Evolutionary conservation across 371 early-diverging fungal species (phyloP), one percentile per base, ranked within the genome.

Genomic region (Saksenaea oblongispora): DNA sequence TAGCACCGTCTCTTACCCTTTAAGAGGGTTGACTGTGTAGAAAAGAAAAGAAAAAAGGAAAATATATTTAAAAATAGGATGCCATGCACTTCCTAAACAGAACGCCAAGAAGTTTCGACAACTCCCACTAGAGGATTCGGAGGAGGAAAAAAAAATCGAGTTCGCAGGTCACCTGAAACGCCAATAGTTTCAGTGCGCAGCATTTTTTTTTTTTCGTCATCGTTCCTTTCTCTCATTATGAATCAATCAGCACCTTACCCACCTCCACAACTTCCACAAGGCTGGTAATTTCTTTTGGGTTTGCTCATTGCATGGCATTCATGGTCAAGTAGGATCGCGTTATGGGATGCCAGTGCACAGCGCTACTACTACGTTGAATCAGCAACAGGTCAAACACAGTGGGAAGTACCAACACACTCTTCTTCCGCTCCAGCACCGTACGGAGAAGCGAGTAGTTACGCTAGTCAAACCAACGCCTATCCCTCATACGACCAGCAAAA

Each of bases 331-430:
- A 76, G 79, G 79, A 54, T 73, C 17, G 75, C 74, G 26, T 59
- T 75, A 26, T 79, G 80, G 80, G 80, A 79, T 47, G 69, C 68
- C 27, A 55, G 59, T 36, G 28, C 70, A 34, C 68, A 74, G 39
- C 74, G 76, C 10, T 79, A 76, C 59, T 79, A 76, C 28, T 79
- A 58, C 53, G 61, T 71, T 9, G 67, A 79, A 51, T 59, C 67
- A 31, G 63, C 73, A 22, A 71, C 80, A 5, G 80, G 80, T 13
- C 61, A 35, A 51, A 71, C 80, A 7, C 76, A 79, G 56, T 79
- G 80, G 80, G 80, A 79, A 42, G 5, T 69, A 1, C 80, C 80
- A 22, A 53, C 42, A 17, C 56, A 47, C 24, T 51, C 34, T 47
- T 22, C 31, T 15, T 31, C 39, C 42, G 22, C 31, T 26, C 2